These are phyloP conservation scores for Mycena venus DNA, from an alignment of 768 basidiomycete genomes.

Conservation along the genomic window DNA sequence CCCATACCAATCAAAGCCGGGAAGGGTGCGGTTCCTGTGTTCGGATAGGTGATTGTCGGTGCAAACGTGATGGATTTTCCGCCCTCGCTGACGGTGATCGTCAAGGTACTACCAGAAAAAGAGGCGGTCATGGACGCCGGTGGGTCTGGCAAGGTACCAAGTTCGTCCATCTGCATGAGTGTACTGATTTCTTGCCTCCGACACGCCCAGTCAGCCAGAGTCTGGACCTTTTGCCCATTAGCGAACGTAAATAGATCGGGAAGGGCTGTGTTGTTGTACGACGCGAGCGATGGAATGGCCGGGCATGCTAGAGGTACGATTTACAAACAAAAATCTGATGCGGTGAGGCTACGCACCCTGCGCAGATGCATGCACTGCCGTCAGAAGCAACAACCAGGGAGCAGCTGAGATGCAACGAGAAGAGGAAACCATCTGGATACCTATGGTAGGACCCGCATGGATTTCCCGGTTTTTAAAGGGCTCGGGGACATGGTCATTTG, in stretches of 20 bases:
- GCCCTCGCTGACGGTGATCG: conserved; percentile 47
- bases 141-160: conserved; percentile 7
- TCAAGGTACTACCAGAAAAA: conserved; percentile 49
- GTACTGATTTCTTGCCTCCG: conserved; percentile 52
- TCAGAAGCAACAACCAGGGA: not conserved
- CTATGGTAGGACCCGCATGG: not conserved
- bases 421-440: not conserved
- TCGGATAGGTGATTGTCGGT: conserved; percentile 51
- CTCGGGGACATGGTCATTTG: conserved; percentile 5
- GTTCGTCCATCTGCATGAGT: conserved; percentile 44
- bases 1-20: conserved; percentile 68
- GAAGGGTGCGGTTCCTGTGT: conserved; percentile 58
- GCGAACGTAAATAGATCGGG: conserved; percentile 56
- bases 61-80: conserved; percentile 50
- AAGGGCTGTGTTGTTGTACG: conserved; percentile 37
- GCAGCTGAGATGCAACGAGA: not conserved
- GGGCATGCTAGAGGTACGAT: conserved; percentile 15
- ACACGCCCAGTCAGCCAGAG: conserved; percentile 54
- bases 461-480: not conserved
- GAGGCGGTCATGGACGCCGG: conserved; percentile 49
- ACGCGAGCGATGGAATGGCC: conserved; percentile 19
- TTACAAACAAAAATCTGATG: not conserved
- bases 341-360: not conserved
- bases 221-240: conserved; percentile 47
- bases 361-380: not conserved